phyloP scores from a whole-genome alignment of 495 filamentous ascomycete species.

The Hypoxylon trugodes region DNA sequence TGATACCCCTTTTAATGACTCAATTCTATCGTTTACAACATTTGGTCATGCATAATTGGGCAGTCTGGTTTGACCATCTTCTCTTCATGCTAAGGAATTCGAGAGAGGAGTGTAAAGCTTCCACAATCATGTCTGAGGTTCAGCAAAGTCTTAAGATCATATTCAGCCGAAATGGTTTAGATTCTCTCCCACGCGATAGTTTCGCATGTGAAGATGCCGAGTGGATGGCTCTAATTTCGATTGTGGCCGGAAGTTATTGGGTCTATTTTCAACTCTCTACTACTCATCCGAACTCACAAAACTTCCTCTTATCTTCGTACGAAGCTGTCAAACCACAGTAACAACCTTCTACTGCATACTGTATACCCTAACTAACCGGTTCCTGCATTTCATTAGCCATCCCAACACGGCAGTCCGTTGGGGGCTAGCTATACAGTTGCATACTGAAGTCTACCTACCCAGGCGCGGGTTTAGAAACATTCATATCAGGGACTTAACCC shows the following conservation, averaged over 20 bases:
- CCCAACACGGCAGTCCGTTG: conserved; percentile 11
- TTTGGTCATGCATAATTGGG: background rate
- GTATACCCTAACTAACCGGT: background rate
- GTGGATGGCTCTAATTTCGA: background rate
- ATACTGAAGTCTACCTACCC: background rate
- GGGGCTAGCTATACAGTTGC: background rate
- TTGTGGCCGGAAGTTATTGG: background rate
- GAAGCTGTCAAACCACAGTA: background rate
- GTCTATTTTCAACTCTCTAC: conserved; percentile 11
- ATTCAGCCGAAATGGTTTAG: background rate
- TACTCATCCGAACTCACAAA: conserved; percentile 17
- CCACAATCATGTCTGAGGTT: conserved; percentile 2
- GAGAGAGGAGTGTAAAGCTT: no score
- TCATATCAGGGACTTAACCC: conserved; percentile 13
- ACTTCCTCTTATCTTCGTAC: background rate
- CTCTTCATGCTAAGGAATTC: no score
- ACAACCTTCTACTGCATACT: background rate
- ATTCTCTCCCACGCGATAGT: background rate
- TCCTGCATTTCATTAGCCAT: background rate
- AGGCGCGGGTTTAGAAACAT: background rate
- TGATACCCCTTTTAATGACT: no score
- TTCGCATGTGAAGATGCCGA: conserved; percentile 9
- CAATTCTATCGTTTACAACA: no score
- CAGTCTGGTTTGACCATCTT: no score
- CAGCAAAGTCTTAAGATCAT: background rate